Base-by-base conservation (phyloP, 192 early-diverging fungal genomes). In the Rhizoclosmatium globosum region DNA sequence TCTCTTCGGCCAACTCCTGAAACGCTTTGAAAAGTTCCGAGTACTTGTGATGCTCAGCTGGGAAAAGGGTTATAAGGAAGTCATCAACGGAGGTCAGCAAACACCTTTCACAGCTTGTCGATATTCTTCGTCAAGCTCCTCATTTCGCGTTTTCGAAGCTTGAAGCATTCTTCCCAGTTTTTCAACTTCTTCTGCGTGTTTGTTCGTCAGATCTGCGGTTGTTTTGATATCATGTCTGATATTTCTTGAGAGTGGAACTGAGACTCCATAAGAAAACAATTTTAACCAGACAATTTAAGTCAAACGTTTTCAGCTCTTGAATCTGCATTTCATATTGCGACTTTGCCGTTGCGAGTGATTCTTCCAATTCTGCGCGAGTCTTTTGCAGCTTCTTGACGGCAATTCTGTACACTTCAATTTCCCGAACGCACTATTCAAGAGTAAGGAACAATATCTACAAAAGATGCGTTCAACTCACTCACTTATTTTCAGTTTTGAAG, bases 81-180 rank as follows among this genome's bases (percentile, higher is more conserved):
- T 13, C 23, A 46, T 65, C 58, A 50, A 47, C 9, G 11, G 39
- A 39, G 42, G 19, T 65, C 3, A 60, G 44, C 31, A 57, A 11
- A 48, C 78, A 81, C 84, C 71, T 77, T 79, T 79, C 17, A 86
- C 77, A 15, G 46, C 64, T 19, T 71, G 61, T n/a, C 81, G 72
- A 66, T 79, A 85, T 62, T 89, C 88, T 21, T 71, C 66, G 53
- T 89, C 88, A 56, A 89, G 74, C 4, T 64, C 80, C 42, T 48
- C 43, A 67, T 85, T 85, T 11, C 83, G 82, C 13, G 76, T 44
- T 64, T 74, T 60, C 13, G 81, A 50, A 43, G 44, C 44, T 19
- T n/a, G 39, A 38, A 84, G 56, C 42, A 64, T 58, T 50, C 68
- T 64, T 11, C 57, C 41, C 3, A 89, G 3, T 2, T 68, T 62